A percentile compares a stretch with the other conserved stretches of the same genome.
Conservation (phyloP, 116 monocot species). For the Iris pallida region DNA sequence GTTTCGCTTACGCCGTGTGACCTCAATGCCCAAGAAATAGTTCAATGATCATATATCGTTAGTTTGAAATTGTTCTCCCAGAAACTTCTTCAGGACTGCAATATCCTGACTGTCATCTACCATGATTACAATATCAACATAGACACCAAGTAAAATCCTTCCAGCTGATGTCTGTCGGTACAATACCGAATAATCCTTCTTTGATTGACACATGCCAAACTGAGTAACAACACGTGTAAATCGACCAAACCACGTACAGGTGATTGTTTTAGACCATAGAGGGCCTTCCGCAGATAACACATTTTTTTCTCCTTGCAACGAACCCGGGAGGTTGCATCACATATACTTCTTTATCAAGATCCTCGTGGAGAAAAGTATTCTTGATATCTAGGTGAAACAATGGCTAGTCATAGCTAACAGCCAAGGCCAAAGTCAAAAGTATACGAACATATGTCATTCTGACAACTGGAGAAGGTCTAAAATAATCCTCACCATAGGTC, state of each 20-base stretch:
- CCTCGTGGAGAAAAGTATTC: background rate
- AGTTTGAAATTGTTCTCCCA: background rate
- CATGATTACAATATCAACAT: background rate
- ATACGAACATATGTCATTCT: background rate
- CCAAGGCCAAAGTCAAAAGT: background rate
- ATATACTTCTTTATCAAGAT: background rate
- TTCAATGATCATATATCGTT: background rate
- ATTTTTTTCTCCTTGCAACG: background rate
- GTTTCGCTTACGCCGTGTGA: background rate
- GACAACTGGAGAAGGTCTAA: too few species aligned
- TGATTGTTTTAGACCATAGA: background rate
- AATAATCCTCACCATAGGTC: too few species aligned
- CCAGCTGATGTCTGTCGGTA: background rate
- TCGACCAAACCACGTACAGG: background rate
- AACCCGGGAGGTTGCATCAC: background rate
- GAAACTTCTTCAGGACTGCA: background rate
- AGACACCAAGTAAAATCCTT: background rate
- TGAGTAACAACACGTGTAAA: too few species aligned
- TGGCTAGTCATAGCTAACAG: background rate
- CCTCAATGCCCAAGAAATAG: background rate
- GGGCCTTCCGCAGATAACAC: background rate
- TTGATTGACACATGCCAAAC: background rate
- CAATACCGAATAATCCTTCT: background rate
- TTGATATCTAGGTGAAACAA: background rate
- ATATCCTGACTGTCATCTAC: background rate